phyloP scores from a whole-genome alignment of 305 asterid species.

The Caryopteris hybrid region DNA sequence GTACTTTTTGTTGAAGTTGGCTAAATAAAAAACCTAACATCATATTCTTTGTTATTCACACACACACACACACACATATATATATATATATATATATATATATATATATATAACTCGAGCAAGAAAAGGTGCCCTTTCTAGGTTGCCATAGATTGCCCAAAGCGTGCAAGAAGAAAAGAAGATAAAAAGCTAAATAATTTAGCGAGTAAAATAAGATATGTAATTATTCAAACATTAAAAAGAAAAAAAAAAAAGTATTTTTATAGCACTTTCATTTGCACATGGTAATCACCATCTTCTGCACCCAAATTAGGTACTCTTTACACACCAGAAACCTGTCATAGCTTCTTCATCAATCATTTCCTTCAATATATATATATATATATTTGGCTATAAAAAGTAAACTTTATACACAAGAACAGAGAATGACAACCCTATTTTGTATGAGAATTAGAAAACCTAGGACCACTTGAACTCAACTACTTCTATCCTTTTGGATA shows the following conservation, averaged over 20 bases:
- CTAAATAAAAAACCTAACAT: no score
- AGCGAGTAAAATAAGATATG: not conserved
- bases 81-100: not conserved
- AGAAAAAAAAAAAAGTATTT: not conserved
- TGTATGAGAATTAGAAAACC: conserved; percentile 12
- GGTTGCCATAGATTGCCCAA: conserved; percentile 6
- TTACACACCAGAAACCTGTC: conserved; percentile 22
- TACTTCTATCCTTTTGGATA: no score
- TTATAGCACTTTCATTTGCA: conserved; percentile 3
- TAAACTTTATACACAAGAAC: conserved; percentile 15
- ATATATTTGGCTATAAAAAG: not conserved
- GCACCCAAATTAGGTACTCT: conserved; percentile 16
- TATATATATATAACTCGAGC: no score
- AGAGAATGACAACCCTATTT: not conserved
- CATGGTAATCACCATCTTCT: conserved; percentile 30
- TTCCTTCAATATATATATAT: not conserved
- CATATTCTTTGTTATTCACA: no score
- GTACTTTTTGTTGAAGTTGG: no score
- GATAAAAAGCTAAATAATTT: not conserved
- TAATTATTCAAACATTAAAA: not conserved
- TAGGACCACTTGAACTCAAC: conserved; percentile 16
- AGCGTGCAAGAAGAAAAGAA: conserved; percentile 17
- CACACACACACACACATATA: not conserved
- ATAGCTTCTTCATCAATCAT: conserved; percentile 20
- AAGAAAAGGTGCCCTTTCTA: not conserved